A percentile compares a stretch with the other conserved stretches of the same genome.
phyloP scores from a whole-genome alignment of 768 basidiomycete species.

The Lyophyllum semitale region DNA sequence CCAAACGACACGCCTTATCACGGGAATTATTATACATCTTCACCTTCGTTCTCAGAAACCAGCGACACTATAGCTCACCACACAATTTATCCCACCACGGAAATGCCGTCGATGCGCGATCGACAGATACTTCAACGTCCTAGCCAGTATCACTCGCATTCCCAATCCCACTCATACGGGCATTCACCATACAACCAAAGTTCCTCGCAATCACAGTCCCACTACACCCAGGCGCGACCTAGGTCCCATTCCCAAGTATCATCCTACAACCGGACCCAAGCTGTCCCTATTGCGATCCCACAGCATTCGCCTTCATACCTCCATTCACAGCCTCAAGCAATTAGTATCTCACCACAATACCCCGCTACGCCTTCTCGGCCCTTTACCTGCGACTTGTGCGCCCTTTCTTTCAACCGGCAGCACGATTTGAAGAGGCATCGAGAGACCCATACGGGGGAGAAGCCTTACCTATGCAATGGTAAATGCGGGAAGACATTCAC shows the following conservation, averaged over 20 bases:
- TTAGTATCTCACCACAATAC: slow-evolving; percentile 47
- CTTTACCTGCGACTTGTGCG: slow-evolving; percentile 71
- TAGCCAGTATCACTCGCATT: slow-evolving; percentile 32
- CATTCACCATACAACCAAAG: slow-evolving; percentile 34
- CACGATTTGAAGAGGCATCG: slow-evolving; percentile 85
- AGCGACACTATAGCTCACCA: slow-evolving; percentile 3
- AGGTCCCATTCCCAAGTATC: slow-evolving; percentile 46
- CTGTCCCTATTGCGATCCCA: slow-evolving; percentile 12
- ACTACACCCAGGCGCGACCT: slow-evolving; percentile 33
- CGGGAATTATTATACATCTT: slow-evolving; percentile 21
- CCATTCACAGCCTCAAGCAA: slow-evolving; percentile 29
- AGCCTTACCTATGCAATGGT: slow-evolving; percentile 81
- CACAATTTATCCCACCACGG: slow-evolving; percentile 20
- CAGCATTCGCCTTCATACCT: slow-evolving; percentile 19
- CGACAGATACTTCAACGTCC: slow-evolving; percentile 31
- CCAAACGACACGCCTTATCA: slow-evolving; percentile 18
- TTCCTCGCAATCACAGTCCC: slow-evolving; percentile 26
- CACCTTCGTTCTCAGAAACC: slow-evolving; percentile 21
- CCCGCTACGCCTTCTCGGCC: slow-evolving; percentile 62
- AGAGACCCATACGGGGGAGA: slow-evolving; percentile 85
- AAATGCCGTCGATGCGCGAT: slow-evolving; percentile 31
- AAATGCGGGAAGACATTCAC: slow-evolving; percentile 88
- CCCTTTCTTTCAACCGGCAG: slow-evolving; percentile 82
- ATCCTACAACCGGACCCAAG: slow-evolving; percentile 20
- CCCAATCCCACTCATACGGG: slow-evolving; percentile 37